Evolutionary conservation across 805 yeast species (phyloP), one percentile per base, ranked within the genome.

Genomic region (Candida lessepsii): DNA sequence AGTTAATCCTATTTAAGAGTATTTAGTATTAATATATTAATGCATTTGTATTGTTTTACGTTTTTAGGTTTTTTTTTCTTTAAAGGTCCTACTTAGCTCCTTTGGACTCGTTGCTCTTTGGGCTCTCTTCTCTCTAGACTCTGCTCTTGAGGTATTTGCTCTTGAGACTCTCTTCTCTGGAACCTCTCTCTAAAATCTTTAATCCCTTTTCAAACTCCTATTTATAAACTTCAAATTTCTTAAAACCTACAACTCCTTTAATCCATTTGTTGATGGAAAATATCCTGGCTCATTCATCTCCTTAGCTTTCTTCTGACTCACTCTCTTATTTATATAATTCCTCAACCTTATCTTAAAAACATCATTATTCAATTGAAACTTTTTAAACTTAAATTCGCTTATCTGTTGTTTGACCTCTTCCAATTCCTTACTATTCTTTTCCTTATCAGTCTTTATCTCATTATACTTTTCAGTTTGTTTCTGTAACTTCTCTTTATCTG

Each of bases 1-100:
- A 10, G 84, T 81, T 19, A 85, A 85, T 47, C 58, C 46, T 9
- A 35, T 18, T 19, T 28, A 23, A 16, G n/a, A n/a, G n/a, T n/a
- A n/a, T n/a, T n/a, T n/a, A n/a, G n/a, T n/a, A n/a, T n/a, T n/a
- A n/a, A n/a, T n/a, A n/a, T n/a, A n/a, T n/a, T n/a, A n/a, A n/a
- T n/a, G n/a, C n/a, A n/a, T n/a, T n/a, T n/a, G n/a, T n/a, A n/a
- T n/a, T n/a, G n/a, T n/a, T n/a, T n/a, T n/a, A n/a, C n/a, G n/a
- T n/a, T n/a, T n/a, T n/a, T n/a, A n/a, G n/a, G n/a, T n/a, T n/a
- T n/a, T n/a, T n/a, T n/a, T n/a, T n/a, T n/a, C n/a, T n/a, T n/a
- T n/a, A n/a, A n/a, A n/a, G n/a, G n/a, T n/a, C n/a, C n/a, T n/a
- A n/a, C n/a, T n/a, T n/a, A n/a, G n/a, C n/a, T n/a, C n/a, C n/a